Evolutionary conservation across 2,329 filamentous ascomycete genomes (phyloP), one percentile per base, ranked within the genome.

Genomic region (Rutstroemia sp.): DNA sequence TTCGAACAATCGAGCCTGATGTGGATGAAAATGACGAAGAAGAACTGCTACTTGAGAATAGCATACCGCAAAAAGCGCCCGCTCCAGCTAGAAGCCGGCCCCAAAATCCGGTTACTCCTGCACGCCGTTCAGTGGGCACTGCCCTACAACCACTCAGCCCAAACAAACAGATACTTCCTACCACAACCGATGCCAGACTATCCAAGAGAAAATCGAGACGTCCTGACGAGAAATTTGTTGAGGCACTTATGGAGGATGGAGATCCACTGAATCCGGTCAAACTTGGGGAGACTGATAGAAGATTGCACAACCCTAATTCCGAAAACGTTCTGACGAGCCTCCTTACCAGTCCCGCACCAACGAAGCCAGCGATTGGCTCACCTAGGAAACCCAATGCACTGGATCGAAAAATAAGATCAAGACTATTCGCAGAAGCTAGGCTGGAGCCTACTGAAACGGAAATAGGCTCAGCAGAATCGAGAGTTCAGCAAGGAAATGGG

Each of bases 81-180:
- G 47, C 17, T 16, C 47, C 19, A 47, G 25, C 12, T 37, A 54
- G 47, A 30, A 34, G 34, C 16, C 25, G 49, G 12, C 48, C 39
- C 34, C 53, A 21, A 39, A n/a, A 16, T 38, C 30, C 52, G 39
- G 48, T 56, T 21, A 58, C 49, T n/a, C 57, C 61, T 17, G 51
- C 25, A 25, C 51, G 41, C 14, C 48, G 42, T 14, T 41, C 19
- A 30, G 49, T 30, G 25, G 54, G 25, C 9, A 62, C 61, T 25
- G 61, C 61, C 14, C 50, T 69, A 10, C 64, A 62, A 48, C 59
- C 63, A 17, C 41, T 65, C 10, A 68, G 65, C 39, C 46, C 62
- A n/a, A 69, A 69, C 45, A 58, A 53, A 21, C 58, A 58, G 6
- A 61, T 69, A 8, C 37, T 67, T 12, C 62, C 64, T 10, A 61